Conservation (phyloP, 2,329 filamentous ascomycete genomes). For the Apiospora phragmitis region DNA sequence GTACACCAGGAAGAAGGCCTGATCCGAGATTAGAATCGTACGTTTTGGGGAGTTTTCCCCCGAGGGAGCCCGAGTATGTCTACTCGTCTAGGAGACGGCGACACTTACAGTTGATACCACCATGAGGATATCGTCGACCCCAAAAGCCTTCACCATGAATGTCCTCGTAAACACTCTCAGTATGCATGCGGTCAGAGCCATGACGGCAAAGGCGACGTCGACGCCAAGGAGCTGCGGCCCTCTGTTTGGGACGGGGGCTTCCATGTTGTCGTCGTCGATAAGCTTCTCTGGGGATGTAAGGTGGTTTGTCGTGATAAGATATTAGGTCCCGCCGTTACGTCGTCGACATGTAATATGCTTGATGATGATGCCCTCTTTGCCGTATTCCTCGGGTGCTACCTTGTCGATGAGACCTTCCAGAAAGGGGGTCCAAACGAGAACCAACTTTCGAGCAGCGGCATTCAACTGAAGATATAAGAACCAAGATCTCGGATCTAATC, state of each 20-base stretch:
- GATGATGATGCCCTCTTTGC: not conserved
- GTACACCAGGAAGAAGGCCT: slow-evolving; percentile 10
- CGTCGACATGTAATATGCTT: not conserved
- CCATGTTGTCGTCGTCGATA: slow-evolving; percentile 4
- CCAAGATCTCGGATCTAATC: not conserved
- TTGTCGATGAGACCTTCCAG: not conserved
- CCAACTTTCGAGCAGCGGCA: not conserved
- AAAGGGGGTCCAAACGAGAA: not conserved
- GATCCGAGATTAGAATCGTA: not conserved
- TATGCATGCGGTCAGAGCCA: slow-evolving; percentile 13
- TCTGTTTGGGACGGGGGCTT: slow-evolving; percentile 12
- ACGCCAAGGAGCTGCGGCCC: slow-evolving; percentile 15
- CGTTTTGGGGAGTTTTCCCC: not conserved
- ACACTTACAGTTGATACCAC: slow-evolving; percentile 17
- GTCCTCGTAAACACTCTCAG: slow-evolving; percentile 16
- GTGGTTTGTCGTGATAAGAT: not conserved
- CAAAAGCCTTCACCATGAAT: slow-evolving; percentile 19
- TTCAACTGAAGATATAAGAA: not conserved
- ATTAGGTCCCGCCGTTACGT: not conserved
- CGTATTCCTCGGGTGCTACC: not conserved
- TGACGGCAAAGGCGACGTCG: slow-evolving; percentile 14
- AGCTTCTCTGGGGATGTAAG: not conserved
- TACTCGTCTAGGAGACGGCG: not conserved
- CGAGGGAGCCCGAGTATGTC: not conserved
- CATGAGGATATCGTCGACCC: slow-evolving; percentile 18